phyloP scores from a whole-genome alignment of 2,329 filamentous ascomycete species.

The Nemania diffusa region DNA sequence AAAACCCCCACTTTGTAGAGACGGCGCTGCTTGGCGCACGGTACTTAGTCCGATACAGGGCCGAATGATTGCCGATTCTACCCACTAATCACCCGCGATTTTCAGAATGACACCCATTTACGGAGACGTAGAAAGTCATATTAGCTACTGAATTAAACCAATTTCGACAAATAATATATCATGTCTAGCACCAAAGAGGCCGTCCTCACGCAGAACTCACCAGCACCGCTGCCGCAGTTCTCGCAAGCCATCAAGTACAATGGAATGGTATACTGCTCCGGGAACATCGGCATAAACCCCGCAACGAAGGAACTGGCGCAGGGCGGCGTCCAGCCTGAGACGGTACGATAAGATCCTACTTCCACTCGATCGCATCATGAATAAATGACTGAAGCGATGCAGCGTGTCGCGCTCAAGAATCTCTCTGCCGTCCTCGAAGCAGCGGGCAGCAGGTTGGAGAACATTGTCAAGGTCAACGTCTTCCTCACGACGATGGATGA shows the following conservation, averaged over 20 bases:
- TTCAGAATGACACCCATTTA: too few relatives aligned
- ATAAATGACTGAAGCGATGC: constrained; percentile 38
- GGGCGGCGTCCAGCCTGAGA: constrained; percentile 64
- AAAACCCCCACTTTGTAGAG: background rate
- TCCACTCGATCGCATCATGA: background rate
- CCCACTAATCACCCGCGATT: background rate
- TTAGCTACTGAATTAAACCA: too few relatives aligned
- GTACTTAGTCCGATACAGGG: background rate
- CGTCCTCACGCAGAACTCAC: constrained; percentile 60
- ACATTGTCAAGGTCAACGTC: constrained; percentile 74
- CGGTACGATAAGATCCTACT: constrained; percentile 51
- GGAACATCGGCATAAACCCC: constrained; percentile 68
- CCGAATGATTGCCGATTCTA: too few relatives aligned
- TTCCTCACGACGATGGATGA: constrained; percentile 73
- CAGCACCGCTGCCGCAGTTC: constrained; percentile 64
- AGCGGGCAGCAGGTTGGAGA: constrained; percentile 67
- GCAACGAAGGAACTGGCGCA: constrained; percentile 64
- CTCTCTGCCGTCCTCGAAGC: constrained; percentile 68
- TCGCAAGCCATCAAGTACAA: constrained; percentile 70
- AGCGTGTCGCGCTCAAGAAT: constrained; percentile 68
- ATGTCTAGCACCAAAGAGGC: constrained; percentile 40
- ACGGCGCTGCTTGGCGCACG: background rate
- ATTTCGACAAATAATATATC: too few relatives aligned
- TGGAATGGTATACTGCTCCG: constrained; percentile 78
- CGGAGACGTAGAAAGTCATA: too few relatives aligned